Percentiles rank a stretch among this genome's conserved stretches.
Evolutionary conservation across 2,329 filamentous ascomycete genomes (phyloP).

Genomic region (Colletotrichum tamarilloi): DNA sequence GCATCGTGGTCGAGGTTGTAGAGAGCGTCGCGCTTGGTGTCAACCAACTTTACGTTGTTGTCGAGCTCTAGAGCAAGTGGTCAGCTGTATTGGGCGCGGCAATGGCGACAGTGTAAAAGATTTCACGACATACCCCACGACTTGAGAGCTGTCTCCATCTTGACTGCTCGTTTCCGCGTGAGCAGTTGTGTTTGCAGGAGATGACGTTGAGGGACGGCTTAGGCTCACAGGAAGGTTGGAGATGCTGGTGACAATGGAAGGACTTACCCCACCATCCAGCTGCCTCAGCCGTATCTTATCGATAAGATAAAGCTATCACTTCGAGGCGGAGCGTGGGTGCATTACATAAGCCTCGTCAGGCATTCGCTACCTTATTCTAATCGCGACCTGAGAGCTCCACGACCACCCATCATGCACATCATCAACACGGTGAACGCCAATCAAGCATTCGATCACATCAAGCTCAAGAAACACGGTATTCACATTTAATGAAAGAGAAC

Average conservation of each 20-base stretch:
- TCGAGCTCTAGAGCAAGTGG: constrained; percentile 75
- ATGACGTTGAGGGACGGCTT: background rate
- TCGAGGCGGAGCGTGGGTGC: too few species aligned
- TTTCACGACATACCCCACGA: constrained; percentile 40
- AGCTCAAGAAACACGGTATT: background rate
- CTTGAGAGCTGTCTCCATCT: constrained; percentile 43
- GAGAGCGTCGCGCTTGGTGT: constrained; percentile 88
- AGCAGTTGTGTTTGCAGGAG: constrained; percentile 18
- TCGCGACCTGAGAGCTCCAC: background rate
- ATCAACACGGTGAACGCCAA: background rate
- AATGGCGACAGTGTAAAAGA: background rate
- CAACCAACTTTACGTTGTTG: constrained; percentile 85
- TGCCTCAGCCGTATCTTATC: constrained; percentile 20
- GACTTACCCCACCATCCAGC: constrained; percentile 32
- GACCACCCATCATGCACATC: background rate
- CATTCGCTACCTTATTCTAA: background rate
- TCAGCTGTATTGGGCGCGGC: background rate
- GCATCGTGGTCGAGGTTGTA: constrained; percentile 81
- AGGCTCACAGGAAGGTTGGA: background rate
- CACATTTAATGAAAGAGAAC: background rate
- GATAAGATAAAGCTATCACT: constrained; percentile 30
- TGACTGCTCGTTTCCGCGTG: constrained; percentile 23
- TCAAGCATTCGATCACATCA: background rate
- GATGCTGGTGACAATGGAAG: background rate
- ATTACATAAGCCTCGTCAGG: background rate